Base-by-base conservation (phyloP, 2,329 filamentous ascomycete genomes). In the Taxawa tesnikishii region DNA sequence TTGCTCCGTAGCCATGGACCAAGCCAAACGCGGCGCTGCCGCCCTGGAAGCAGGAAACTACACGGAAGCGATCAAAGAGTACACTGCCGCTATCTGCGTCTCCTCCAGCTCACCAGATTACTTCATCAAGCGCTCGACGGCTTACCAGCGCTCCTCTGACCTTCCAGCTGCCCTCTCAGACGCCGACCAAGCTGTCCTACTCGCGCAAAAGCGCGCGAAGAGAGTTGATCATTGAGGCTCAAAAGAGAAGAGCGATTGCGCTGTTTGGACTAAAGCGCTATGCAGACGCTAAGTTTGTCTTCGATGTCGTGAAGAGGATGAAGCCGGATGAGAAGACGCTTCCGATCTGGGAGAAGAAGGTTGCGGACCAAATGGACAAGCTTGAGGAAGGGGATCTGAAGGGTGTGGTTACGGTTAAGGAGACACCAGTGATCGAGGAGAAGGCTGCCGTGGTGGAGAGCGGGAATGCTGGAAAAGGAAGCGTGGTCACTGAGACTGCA, bases 81-180 rank as follows among this genome's bases (percentile, higher is more conserved):
- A 80, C 41, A 79, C 79, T 6, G 56, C 62, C 24, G 83, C 83
- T 5, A 63, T 93, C 15, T 45, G 55, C 19, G 59, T 73, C 38
- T 65, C 65, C 9, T 75, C 78, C 0, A 63, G 63, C 24, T 83
- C 82, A 3, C 80, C 83, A 1, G 60, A 70, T 29, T 94, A 90
- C 72, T 79, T 88, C 40, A 73, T 90, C 40, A 75, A 80, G 43
- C 83, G 88, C 13, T 81, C 84, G 4, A 84, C 77, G 26, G 83
- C 83, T 24, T 78, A 85, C 50, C 69, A 83, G 30, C 72, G 81
- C 37, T 64, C 69, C 3, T 64, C 62, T 23, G 56, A 74, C 37
- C 58, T 62, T 29, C 28, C 48, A 8, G 53, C 54, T 10, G 65
- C 42, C n/a, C 59, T 67, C 17, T 37, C 45, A 28, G 64, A 67